Evolutionary conservation across 768 basidiomycete species (phyloP).

Genomic region (Tulasnella sp.): DNA sequence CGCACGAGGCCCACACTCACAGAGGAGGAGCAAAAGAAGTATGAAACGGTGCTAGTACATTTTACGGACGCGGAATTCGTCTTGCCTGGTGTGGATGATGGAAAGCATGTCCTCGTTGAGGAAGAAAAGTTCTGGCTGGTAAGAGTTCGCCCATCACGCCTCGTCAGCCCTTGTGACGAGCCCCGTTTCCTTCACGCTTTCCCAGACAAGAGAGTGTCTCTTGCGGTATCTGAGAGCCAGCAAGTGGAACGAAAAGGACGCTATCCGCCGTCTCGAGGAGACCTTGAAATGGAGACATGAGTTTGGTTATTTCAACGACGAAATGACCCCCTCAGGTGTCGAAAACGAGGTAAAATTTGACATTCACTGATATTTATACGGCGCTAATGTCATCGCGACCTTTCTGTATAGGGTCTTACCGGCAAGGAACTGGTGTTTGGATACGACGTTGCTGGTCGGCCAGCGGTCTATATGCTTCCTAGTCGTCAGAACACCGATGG

Average conservation of each 20-base stretch:
- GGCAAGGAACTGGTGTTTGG: conserved; percentile 76
- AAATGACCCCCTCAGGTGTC: conserved; percentile 47
- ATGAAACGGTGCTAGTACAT: conserved; percentile 45
- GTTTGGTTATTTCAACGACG: conserved; percentile 51
- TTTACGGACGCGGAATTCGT: conserved; percentile 43
- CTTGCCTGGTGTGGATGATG: conserved; percentile 33
- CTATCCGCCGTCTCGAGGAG: conserved; percentile 54
- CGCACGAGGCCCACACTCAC: conserved; percentile 5
- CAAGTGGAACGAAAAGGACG: conserved; percentile 52
- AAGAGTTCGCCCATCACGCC: conserved; percentile 19
- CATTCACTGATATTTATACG: not conserved
- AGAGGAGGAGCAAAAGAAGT: conserved; percentile 35
- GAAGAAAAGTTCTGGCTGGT: conserved; percentile 71
- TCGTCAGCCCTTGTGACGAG: not conserved
- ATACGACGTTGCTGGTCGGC: conserved; percentile 53
- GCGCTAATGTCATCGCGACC: not conserved
- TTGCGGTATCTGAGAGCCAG: conserved; percentile 63
- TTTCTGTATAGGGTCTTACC: conserved; percentile 45
- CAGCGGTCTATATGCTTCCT: conserved; percentile 56
- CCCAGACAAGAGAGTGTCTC: conserved; percentile 54
- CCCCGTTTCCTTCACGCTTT: not conserved
- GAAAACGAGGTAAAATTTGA: conserved; percentile 50
- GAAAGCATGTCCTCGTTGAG: conserved; percentile 40
- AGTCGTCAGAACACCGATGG: conserved; percentile 71
- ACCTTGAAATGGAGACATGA: conserved; percentile 75